Base-by-base conservation (phyloP, 345 rosid genomes). In the Corchorus capsularis region DNA sequence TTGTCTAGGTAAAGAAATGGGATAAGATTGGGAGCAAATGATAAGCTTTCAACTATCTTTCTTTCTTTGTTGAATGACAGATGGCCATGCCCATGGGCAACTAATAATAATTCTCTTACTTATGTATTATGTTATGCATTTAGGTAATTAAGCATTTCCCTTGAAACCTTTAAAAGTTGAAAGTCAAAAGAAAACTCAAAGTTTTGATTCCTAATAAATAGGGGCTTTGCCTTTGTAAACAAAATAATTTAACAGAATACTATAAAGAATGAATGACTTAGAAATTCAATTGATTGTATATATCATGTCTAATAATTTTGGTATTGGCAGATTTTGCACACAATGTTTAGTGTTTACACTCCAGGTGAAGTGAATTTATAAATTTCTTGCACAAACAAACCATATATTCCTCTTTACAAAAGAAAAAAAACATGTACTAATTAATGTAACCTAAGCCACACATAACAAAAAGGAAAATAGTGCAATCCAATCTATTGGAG, bases 1-100 rank as follows among this genome's bases (percentile, higher is more conserved):
- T 63, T 69, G 72, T 76, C 79, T 47, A 14, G 62, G 47, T 63
- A 6, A 27, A 32, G 71, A 74, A 73, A 27, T 63, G 77, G 20
- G 77, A 75, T 45, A 13, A 63, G 68, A 55, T 12, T 2, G 19
- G 35, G 60, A 53, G 57, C 46, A 20, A 6, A 22, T 39, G 17
- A 32, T 19, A 66, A 5, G 41, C n/a, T 8, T 43, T 47, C 34
- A 9, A 12, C 7, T 71, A 35, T 20, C 20, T 49, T 22, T 13
- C 9, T 6, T 4, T 37, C 12, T 13, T 27, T 4, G n/a, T 32
- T 61, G 65, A 61, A 64, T 64, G 32, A 16, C 69, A 64, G 69
- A 41, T 64, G 61, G 45, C 16, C 47, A 41, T 64, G n/a, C n/a
- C n/a, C n/a, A n/a, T n/a, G 61, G 27, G 46, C 47, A 53, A 53